Evolutionary conservation across 768 basidiomycete species (phyloP), one percentile per base, ranked within the genome.

Genomic region (Chalciporus chontae): DNA sequence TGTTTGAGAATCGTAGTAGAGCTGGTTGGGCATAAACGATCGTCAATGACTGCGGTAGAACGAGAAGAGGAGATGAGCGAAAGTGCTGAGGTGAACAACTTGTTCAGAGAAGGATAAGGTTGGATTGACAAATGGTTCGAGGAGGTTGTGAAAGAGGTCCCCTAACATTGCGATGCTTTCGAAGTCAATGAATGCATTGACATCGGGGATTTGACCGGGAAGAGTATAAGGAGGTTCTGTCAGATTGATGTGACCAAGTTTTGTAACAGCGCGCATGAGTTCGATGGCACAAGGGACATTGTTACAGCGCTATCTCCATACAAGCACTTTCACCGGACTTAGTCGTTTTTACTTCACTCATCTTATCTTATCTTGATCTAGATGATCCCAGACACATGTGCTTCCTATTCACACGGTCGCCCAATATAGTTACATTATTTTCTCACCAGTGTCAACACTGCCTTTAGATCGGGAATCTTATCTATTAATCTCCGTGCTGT

Each of bases 221-320:
- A 15, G 24, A 4, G 38, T 48, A 31, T 24, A 48, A 5, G 34
- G 45, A 9, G 45, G 45, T 10, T 29, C 19, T 27, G 6, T n/a
- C 11, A 31, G 18, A 36, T 34, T 15, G 15, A 56, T n/a, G 2
- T 47, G 23, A 18, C 47, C 13, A 8, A 59, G 31, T 2, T 29
- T 21, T 8, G 26, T 42, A 36, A 61, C 23, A 21, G 49, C 29
- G 2, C 40, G 31, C 8, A 70, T 55, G 4, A 70, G 61, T 32
- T 67, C 54, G 15, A 68, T 57, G 0, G 67, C 66, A 19, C 57
- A 48, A 0, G 69, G 68, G n/a, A 70, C n/a, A n/a, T n/a, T n/a
- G n/a, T n/a, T n/a, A n/a, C n/a, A n/a, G n/a, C n/a, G n/a, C n/a
- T n/a, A n/a, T n/a, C n/a, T n/a, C n/a, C n/a, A n/a, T n/a, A n/a